Conservation (phyloP, 2,329 filamentous ascomycete species). For the Emergomyces orientalis region DNA sequence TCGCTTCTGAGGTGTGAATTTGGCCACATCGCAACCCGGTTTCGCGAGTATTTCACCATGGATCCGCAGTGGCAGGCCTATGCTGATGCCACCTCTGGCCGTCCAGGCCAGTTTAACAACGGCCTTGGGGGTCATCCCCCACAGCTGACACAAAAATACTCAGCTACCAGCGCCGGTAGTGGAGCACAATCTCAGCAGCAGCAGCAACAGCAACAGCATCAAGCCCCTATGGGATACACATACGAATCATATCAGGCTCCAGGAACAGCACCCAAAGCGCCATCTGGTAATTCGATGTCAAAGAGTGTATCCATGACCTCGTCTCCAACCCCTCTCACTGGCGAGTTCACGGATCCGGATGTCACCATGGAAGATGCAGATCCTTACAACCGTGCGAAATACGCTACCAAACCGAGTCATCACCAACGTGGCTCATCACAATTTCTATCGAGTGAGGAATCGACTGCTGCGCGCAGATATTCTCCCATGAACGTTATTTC, state of each 20-base stretch:
- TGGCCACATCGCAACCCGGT: not conserved
- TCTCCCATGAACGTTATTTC: constrained; percentile 90
- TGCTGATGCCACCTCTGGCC: constrained; percentile 51
- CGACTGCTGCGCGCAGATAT: constrained; percentile 79
- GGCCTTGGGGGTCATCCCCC: constrained; percentile 41
- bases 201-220: constrained; percentile 37
- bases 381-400: constrained; percentile 76
- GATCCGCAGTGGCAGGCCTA: constrained; percentile 59
- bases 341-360: constrained; percentile 61
- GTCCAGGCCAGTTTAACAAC: constrained; percentile 57
- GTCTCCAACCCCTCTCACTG: constrained; percentile 52
- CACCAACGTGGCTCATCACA: constrained; percentile 63
- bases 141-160: constrained; percentile 42
- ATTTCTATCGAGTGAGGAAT: constrained; percentile 63
- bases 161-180: constrained; percentile 16
- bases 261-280: constrained; percentile 24
- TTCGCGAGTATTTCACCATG: constrained; percentile 33
- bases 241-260: constrained; percentile 57
- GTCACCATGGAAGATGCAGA: constrained; percentile 84
- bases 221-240: constrained; percentile 51
- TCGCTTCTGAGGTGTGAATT: constrained; percentile 8
- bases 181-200: constrained; percentile 28
- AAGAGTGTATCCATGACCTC: constrained; percentile 47
- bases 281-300: constrained; percentile 32
- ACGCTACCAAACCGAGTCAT: constrained; percentile 68